These are phyloP conservation scores for Tephrocybe sp. DNA, from an alignment of 768 basidiomycete genomes.

Conservation along the genomic window DNA sequence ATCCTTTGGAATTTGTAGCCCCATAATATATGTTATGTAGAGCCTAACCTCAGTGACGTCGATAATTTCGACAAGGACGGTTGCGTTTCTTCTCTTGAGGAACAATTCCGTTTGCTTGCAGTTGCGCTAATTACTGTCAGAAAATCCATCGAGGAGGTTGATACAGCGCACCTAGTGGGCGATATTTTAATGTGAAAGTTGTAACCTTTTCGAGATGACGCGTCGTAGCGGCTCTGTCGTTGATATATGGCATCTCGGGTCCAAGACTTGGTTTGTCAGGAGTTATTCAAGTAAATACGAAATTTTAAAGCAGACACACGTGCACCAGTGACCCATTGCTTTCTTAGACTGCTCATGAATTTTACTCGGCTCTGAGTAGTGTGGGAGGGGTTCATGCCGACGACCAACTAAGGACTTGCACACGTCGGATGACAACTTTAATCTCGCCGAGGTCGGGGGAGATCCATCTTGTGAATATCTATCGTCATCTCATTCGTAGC, in stretches of 20 bases:
- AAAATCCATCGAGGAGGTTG: not conserved
- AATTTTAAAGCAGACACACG: conserved; percentile 4
- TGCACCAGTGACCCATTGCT: conserved; percentile 10
- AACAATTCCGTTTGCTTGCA: conserved; percentile 16
- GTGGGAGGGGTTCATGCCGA: not conserved
- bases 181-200: conserved; percentile 16
- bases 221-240: not conserved
- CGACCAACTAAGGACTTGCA: not conserved
- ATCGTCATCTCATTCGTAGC: conserved; percentile 18
- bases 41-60: not conserved
- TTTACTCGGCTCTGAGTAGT: conserved; percentile 2
- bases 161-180: conserved; percentile 13
- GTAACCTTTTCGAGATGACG: not conserved
- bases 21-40: too few relatives aligned
- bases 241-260: not conserved
- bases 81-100: not conserved
- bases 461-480: conserved; percentile 5
- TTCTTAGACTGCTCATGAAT: conserved; percentile 20
- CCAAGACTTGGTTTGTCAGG: conserved; percentile 9
- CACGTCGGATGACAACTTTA: conserved; percentile 7
- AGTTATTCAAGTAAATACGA: not conserved
- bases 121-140: conserved; percentile 1
- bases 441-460: conserved; percentile 14
- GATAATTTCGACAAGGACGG: not conserved
- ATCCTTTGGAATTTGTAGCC: not conserved